Percentiles rank a stretch among this genome's conserved stretches.
phyloP scores from a whole-genome alignment of 192 early-diverging fungal genomes.

The Chytriomyces confervae region DNA sequence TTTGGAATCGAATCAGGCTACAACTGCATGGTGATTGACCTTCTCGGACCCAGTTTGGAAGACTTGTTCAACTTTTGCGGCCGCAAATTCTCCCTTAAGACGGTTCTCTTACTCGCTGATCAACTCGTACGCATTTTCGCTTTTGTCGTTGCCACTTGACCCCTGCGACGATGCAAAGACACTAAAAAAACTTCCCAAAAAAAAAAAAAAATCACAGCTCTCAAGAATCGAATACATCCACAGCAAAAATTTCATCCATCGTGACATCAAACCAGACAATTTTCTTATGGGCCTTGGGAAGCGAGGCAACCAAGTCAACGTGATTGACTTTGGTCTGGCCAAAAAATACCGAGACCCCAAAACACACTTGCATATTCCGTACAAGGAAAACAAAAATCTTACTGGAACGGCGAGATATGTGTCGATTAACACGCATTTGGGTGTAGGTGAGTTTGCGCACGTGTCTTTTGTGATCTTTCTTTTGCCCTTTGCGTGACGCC shows the following conservation, averaged over 20 bases:
- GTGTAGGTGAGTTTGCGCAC: constrained; percentile 51
- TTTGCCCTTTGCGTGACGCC: too few species aligned
- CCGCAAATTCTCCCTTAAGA: constrained; percentile 67
- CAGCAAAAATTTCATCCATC: constrained; percentile 72
- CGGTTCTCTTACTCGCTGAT: constrained; percentile 59
- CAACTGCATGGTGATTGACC: constrained; percentile 72
- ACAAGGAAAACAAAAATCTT: constrained; percentile 71
- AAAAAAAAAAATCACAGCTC: constrained; percentile 44
- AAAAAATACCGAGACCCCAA: constrained; percentile 72
- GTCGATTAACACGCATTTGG: constrained; percentile 69
- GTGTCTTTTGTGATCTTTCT: not conserved
- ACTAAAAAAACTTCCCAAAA: too few species aligned
- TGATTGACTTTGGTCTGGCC: constrained; percentile 71
- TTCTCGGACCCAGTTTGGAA: constrained; percentile 65
- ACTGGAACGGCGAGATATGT: constrained; percentile 69
- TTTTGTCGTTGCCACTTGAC: too few species aligned
- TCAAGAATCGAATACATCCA: constrained; percentile 71
- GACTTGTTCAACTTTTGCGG: constrained; percentile 73
- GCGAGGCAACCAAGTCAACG: constrained; percentile 71
- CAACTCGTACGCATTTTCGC: constrained; percentile 54
- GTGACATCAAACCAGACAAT: constrained; percentile 70
- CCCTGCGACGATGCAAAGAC: not conserved
- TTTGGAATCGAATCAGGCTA: constrained; percentile 57
- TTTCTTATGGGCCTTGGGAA: constrained; percentile 67
- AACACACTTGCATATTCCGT: constrained; percentile 70